Conservation (phyloP, 768 basidiomycete species). For the Trametes cinnabarina region DNA sequence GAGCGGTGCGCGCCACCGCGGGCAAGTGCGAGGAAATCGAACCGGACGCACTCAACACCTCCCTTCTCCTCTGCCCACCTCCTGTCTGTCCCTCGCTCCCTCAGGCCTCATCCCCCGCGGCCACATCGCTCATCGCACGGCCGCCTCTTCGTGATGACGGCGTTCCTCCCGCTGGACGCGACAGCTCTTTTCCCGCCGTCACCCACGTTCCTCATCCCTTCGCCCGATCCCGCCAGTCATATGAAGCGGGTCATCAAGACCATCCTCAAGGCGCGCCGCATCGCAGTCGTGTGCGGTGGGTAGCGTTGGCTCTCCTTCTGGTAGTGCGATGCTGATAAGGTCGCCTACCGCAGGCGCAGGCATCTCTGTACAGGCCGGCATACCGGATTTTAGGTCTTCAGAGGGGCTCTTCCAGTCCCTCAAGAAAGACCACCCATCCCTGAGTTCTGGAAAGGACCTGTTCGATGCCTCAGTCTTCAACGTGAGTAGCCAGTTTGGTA, state of each 20-base stretch:
- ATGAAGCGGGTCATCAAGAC: conserved; percentile 57
- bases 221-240: conserved; percentile 47
- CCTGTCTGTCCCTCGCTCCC: neutral
- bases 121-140: conserved; percentile 4
- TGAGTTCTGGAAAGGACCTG: conserved; percentile 79
- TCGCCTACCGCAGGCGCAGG: conserved; percentile 62
- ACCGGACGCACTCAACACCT: conserved; percentile 14
- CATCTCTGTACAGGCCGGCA: conserved; percentile 83
- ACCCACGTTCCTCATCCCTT: conserved; percentile 53
- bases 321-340: conserved; percentile 2
- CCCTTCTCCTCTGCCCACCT: conserved; percentile 5
- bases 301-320: conserved; percentile 14
- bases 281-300: conserved; percentile 86
- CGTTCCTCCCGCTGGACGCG: conserved; percentile 59
- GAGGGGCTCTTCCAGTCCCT: conserved; percentile 77
- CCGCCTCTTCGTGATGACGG: conserved; percentile 46
- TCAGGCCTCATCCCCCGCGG: conserved; percentile 8
- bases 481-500: conserved; percentile 43
- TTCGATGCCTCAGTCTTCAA: conserved; percentile 91
- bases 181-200: conserved; percentile 44
- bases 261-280: conserved; percentile 73
- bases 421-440: conserved; percentile 72
- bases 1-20: conserved; percentile 17
- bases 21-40: conserved; percentile 9
- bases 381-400: conserved; percentile 85